Evolutionary conservation across 192 early-diverging fungal species (phyloP), one percentile per base, ranked within the genome.

Genomic region (Backusella macrospora): DNA sequence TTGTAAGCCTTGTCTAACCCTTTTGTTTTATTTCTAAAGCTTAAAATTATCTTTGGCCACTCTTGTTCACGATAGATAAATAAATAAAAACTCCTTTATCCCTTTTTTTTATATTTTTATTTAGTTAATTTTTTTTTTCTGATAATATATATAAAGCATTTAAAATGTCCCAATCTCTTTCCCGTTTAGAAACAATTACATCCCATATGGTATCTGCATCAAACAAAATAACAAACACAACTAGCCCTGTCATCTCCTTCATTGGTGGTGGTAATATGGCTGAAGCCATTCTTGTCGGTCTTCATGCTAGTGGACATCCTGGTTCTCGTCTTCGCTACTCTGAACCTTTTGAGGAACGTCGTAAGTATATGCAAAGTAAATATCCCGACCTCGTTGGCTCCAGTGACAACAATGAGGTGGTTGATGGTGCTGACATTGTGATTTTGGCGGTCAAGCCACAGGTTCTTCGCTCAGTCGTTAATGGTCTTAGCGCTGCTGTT

Each of bases 201-300:
- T 74, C 45, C 18, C 43, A 62, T 48, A 67, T 65, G 63, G 64
- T 74, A 26, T 40, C 73, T 47, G 18, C 73, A 15, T 45, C 73
- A 48, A 62, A 44, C 42, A 45, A 69, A 69, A 15, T n/a, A 45
- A 59, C 52, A 14, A 37, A 34, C 12, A 37, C 0, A 5, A 21
- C 68, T 37, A 49, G 40, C n/a, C 76, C 80, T 29, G 78, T 67
- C 65, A 83, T 93, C 43, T 82, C 84, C 66, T 92, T 93, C 78
- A 92, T 93, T 69, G 96, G 96, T 77, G 96, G 96, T 63, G 96
- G 96, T 71, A 96, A 98, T 81, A 98, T 98, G 96, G 95, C 93
- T 48, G 89, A 90, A 72, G 94, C 96, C 73, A 96, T 98, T 69
- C 86, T 96, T 45, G 94, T 92, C 14, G 96, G 96, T 29, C 86